phyloP scores from a whole-genome alignment of 140 eudicot genomes.

The Flaveria floridana region DNA sequence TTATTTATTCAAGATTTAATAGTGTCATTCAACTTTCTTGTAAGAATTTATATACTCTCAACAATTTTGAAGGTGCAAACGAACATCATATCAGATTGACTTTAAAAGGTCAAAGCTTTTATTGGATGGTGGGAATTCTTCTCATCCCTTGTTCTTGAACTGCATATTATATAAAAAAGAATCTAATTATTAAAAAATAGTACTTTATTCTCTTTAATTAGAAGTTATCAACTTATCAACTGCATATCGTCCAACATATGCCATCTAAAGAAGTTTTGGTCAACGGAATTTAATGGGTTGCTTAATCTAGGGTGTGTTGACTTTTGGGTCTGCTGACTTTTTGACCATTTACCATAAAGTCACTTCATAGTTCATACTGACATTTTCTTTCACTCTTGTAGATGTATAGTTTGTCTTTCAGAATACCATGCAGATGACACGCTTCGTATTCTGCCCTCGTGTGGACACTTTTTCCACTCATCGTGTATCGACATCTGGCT shows the following conservation, averaged over 20 bases:
- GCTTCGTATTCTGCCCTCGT: constrained; percentile 68
- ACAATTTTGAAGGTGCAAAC: background rate
- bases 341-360: constrained; percentile 19
- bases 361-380: background rate
- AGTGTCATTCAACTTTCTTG: background rate
- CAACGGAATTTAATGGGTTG: constrained; percentile 11
- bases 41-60: constrained; percentile 6
- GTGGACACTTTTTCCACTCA: constrained; percentile 84
- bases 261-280: constrained; percentile 24
- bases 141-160: background rate
- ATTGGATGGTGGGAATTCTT: background rate
- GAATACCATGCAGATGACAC: constrained; percentile 80
- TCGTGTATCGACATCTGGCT: constrained; percentile 92
- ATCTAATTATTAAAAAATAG: background rate
- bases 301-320: constrained; percentile 26
- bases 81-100: constrained; percentile 8
- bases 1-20: background rate
- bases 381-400: constrained; percentile 27
- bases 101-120: constrained; percentile 23
- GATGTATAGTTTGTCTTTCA: constrained; percentile 86
- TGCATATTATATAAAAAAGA: background rate
- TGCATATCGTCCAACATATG: constrained; percentile 3
- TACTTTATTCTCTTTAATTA: constrained; percentile 8
- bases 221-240: constrained; percentile 30
- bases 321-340: constrained; percentile 29